Conservation (phyloP, 1,139 yeast species). For the Pichia norvegensis region DNA sequence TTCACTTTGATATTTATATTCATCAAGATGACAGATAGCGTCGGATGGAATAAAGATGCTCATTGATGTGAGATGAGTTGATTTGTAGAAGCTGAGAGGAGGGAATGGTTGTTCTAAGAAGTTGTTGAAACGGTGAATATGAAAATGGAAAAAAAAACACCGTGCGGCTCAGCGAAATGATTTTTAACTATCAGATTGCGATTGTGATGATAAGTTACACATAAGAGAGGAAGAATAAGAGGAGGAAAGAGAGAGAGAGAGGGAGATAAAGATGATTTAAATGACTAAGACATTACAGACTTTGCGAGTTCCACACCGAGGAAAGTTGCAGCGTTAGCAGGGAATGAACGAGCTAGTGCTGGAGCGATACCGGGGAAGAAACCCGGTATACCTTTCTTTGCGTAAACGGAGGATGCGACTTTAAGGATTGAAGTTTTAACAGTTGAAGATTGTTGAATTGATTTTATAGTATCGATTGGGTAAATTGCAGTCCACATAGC, state of each 20-base stretch:
- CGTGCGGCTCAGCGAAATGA: background rate
- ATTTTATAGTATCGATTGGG: slow-evolving; percentile 94
- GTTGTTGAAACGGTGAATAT: background rate
- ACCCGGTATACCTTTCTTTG: slow-evolving; percentile 76
- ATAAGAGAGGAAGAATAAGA: too few relatives aligned
- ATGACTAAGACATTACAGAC: slow-evolving; percentile 25
- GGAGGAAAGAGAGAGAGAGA: too few relatives aligned
- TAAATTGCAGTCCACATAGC: slow-evolving; percentile 95
- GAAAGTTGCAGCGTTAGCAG: slow-evolving; percentile 97
- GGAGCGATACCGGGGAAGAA: slow-evolving; percentile 98
- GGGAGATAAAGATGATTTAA: background rate
- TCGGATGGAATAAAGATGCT: slow-evolving; percentile 25
- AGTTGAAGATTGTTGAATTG: slow-evolving; percentile 69
- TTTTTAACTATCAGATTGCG: too few relatives aligned
- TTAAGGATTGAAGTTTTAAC: slow-evolving; percentile 49
- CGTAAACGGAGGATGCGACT: slow-evolving; percentile 55
- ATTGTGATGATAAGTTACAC: too few relatives aligned
- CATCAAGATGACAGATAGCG: slow-evolving; percentile 23
- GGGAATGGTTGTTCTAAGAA: background rate
- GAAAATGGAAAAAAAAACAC: too few relatives aligned
- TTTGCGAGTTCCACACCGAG: slow-evolving; percentile 90
- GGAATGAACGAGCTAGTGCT: slow-evolving; percentile 89
- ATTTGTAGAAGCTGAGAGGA: background rate
- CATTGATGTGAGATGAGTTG: slow-evolving; percentile 12
- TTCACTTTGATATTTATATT: slow-evolving; percentile 51